Evolutionary conservation across 2,329 filamentous ascomycete species (phyloP).

Genomic region (Alternaria longipes): DNA sequence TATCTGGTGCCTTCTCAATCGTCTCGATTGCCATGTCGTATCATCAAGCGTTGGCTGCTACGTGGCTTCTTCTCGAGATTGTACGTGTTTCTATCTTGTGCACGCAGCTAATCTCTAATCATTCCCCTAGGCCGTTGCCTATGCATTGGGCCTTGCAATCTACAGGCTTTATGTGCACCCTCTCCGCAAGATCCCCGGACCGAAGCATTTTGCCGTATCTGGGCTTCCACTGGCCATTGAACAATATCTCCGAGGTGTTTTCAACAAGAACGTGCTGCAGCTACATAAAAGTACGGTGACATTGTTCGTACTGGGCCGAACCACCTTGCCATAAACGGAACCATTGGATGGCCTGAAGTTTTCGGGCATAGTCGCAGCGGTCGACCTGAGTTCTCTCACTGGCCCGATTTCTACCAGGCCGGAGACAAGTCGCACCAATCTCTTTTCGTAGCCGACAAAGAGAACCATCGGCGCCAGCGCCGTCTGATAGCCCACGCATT

Average conservation of each 20-base stretch:
- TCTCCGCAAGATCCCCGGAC: not conserved
- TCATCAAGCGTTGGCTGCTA: too few relatives aligned
- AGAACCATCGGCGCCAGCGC: constrained; percentile 7
- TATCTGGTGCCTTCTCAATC: too few relatives aligned
- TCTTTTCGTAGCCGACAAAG: not conserved
- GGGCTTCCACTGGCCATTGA: not conserved
- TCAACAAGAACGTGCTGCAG: constrained; percentile 2
- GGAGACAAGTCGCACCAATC: constrained; percentile 5
- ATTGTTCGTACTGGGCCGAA: constrained; percentile 7
- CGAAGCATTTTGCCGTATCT: constrained; percentile 1
- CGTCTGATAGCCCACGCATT: constrained; percentile 2
- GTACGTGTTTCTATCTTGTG: too few relatives aligned
- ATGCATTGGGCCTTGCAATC: too few relatives aligned
- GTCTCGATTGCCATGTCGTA: too few relatives aligned
- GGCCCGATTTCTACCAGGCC: not conserved
- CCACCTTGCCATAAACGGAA: constrained; percentile 2
- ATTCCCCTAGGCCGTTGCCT: too few relatives aligned
- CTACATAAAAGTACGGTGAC: not conserved
- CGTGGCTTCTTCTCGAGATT: too few relatives aligned
- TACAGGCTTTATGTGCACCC: constrained; percentile 4
- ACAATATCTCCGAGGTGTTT: not conserved
- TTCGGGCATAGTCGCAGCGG: constrained; percentile 1
- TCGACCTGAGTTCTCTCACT: not conserved
- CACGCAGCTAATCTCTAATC: too few relatives aligned
- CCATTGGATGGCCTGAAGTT: constrained; percentile 6